Evolutionary conservation across 805 yeast genomes (phyloP).

Genomic region (Zygoascus bituminiphila): DNA sequence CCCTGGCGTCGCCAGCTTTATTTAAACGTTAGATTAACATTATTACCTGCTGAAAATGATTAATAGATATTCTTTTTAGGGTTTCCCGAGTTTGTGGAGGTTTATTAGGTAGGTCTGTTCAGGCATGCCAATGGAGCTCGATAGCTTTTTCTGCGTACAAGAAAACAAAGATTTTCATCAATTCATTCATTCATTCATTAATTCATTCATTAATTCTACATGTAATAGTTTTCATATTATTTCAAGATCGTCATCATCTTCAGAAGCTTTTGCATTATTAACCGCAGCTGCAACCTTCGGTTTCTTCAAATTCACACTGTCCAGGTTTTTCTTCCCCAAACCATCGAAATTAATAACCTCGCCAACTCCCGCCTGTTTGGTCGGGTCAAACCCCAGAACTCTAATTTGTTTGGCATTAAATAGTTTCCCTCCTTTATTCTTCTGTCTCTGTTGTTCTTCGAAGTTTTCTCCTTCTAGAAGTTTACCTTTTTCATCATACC

Average conservation of each 20-base stretch:
- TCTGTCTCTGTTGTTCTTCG: not conserved
- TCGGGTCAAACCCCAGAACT: slow-evolving; percentile 25
- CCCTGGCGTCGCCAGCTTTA: too few species aligned
- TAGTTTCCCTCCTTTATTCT: not conserved
- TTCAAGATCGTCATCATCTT: slow-evolving; percentile 33
- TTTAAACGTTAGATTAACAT: too few species aligned
- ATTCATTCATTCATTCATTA: not conserved
- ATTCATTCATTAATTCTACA: not conserved
- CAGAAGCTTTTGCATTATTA: slow-evolving; percentile 20
- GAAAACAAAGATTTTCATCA: too few species aligned
- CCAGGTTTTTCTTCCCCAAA: slow-evolving; percentile 16
- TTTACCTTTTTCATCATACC: slow-evolving; percentile 18
- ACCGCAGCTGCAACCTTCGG: not conserved
- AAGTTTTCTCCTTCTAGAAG: slow-evolving; percentile 5
- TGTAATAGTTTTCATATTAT: not conserved
- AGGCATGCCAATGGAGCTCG: too few species aligned
- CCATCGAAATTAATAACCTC: slow-evolving; percentile 28
- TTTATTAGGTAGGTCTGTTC: too few species aligned
- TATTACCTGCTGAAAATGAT: too few species aligned
- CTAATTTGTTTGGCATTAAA: slow-evolving; percentile 21
- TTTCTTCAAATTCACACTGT: slow-evolving; percentile 6
- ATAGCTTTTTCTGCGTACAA: too few species aligned
- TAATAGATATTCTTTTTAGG: too few species aligned
- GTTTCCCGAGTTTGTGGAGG: too few species aligned
- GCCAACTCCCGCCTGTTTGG: slow-evolving; percentile 25